Evolutionary conservation across 2,329 filamentous ascomycete genomes (phyloP).

Genomic region (Chaetomium strumarium): DNA sequence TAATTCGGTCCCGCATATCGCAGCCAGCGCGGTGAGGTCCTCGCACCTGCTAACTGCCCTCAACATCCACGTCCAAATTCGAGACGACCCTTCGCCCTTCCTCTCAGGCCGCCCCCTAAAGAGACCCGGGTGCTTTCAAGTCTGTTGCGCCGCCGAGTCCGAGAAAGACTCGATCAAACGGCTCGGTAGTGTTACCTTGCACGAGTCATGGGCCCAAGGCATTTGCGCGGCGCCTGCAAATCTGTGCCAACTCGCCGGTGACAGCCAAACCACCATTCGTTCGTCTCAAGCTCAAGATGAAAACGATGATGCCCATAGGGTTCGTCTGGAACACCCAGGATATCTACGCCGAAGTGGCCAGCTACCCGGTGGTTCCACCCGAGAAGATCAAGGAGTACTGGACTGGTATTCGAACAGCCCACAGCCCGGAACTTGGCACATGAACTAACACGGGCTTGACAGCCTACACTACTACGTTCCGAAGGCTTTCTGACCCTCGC

Average conservation of each 20-base stretch:
- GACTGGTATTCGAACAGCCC: conserved; percentile 40
- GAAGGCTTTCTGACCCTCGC: conserved; percentile 55
- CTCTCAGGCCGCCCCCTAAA: background rate
- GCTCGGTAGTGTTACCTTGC: no score
- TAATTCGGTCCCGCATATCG: background rate
- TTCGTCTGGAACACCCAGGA: conserved; percentile 49
- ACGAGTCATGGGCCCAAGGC: conserved; percentile 12
- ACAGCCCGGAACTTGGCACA: background rate
- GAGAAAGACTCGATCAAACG: background rate
- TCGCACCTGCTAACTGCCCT: background rate
- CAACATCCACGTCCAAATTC: background rate
- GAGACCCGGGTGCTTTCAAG: background rate
- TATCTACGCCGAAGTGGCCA: conserved; percentile 50
- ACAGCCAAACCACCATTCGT: background rate
- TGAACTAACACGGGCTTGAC: conserved; percentile 10
- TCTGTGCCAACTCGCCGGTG: conserved; percentile 2
- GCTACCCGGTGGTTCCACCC: conserved; percentile 42
- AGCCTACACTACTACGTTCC: conserved; percentile 58
- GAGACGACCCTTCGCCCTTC: background rate
- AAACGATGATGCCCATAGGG: conserved; percentile 50
- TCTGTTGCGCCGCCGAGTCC: background rate
- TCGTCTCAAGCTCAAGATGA: conserved; percentile 15
- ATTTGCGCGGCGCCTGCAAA: background rate
- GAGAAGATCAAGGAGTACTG: conserved; percentile 52
- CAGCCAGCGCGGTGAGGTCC: background rate